Evolutionary conservation across 1,139 yeast species (phyloP), one percentile per base, ranked within the genome.

Genomic region (Saccharomyces hybrid): DNA sequence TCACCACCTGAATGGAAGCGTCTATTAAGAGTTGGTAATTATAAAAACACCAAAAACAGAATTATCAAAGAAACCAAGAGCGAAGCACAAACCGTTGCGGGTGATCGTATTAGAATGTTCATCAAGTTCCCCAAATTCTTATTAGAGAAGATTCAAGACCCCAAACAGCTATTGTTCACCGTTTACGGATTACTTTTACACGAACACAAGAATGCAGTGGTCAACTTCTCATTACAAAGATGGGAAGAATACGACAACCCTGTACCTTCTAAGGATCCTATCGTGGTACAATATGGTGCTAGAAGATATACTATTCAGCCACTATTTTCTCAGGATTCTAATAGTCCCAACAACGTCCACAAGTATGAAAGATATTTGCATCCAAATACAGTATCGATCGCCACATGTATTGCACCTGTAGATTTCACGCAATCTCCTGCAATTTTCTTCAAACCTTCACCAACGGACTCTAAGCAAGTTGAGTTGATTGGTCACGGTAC

Each of bases 211-310:
- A 78, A 83, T 60, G 86, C 95, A 0, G 86, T 88, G 47, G 84
- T 88, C 57, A 89, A 93, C 71, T 85, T 88, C 65, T 81, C 93
- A 14, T 81, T 90, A 60, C 84, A 84, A 62, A 80, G 95, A 44
- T 90, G 96, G 90, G 95, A 91, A 71, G 96, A 86, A 60, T 88
- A 84, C 64, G 88, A 85, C 51, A 80, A 82, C 56, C 96, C 99
- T 30, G 78, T 93, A 56, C 86, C 91, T 50, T 82, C 96, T 16
- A 86, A 85, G 61, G 95, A 88, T 51, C 73, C 83, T 20, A 75
- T 95, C 59, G 76, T 91, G 55, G 93, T 88, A 14, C 98, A 93
- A 73, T 90, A 90, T 67, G 99, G 99, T 25, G 89, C 93, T 52
- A 83, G 99, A 71, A 81, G 99, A 65, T 84, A 88, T 70, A 77